Evolutionary conservation across 352 stramenopile genomes (phyloP).

Genomic region (Phytophthora fragariaefolia): DNA sequence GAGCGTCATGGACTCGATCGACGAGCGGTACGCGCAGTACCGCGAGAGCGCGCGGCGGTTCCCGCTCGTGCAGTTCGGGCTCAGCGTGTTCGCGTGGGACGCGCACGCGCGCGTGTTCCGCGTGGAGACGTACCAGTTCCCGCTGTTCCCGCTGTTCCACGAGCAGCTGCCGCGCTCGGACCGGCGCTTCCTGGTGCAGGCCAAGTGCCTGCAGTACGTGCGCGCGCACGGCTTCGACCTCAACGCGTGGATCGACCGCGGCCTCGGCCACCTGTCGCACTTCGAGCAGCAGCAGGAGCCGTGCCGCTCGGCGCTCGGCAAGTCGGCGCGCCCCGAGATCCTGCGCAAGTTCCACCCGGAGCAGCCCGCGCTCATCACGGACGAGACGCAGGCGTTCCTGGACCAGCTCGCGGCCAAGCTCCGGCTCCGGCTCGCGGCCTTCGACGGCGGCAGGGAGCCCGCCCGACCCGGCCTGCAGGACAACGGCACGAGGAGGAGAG

Average conservation of each 20-base stretch:
- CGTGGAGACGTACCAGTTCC: constrained; percentile 77
- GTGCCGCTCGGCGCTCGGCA: constrained; percentile 27
- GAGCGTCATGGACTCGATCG: constrained; percentile 78
- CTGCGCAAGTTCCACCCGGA: constrained; percentile 43
- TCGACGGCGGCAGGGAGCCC: too few species aligned
- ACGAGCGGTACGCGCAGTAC: constrained; percentile 70
- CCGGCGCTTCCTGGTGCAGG: constrained; percentile 68
- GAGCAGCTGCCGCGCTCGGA: constrained; percentile 48
- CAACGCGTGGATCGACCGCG: constrained; percentile 78
- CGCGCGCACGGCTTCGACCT: constrained; percentile 81
- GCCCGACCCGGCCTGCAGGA: too few species aligned
- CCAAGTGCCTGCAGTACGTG: constrained; percentile 82
- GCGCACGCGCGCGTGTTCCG: constrained; percentile 44
- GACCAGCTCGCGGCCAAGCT: constrained; percentile 41
- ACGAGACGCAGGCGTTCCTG: constrained; percentile 54
- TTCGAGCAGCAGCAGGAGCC: constrained; percentile 54
- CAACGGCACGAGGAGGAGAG: constrained; percentile 25
- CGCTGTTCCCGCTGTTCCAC: constrained; percentile 69
- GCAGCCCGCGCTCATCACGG: constrained; percentile 42
- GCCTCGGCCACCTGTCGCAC: constrained; percentile 76
- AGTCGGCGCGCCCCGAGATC: constrained; percentile 43
- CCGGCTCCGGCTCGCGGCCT: constrained; percentile 30
- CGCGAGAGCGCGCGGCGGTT: constrained; percentile 62
- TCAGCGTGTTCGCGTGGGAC: constrained; percentile 77
- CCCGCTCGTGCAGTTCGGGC: constrained; percentile 75